phyloP scores from a whole-genome alignment of 2,329 filamentous ascomycete species.

The Oidium heveae region DNA sequence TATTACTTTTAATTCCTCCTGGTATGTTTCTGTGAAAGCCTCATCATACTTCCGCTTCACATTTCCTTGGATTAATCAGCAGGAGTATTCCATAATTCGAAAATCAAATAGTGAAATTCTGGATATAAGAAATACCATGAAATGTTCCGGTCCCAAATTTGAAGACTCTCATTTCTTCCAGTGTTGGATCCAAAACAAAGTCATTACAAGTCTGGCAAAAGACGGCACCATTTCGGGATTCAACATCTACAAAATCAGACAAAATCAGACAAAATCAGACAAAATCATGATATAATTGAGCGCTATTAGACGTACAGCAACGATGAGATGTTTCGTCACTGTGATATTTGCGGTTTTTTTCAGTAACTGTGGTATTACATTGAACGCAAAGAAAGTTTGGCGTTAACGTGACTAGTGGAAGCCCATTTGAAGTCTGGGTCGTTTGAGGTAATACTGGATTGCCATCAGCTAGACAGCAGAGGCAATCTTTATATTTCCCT shows the following conservation, averaged over 20 bases:
- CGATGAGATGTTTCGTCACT: slow-evolving; percentile 43
- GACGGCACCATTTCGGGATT: slow-evolving; percentile 47
- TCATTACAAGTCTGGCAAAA: slow-evolving; percentile 68
- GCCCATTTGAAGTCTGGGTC: slow-evolving; percentile 29
- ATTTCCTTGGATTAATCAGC: slow-evolving; percentile 15
- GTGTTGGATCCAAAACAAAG: slow-evolving; percentile 57
- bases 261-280: too few relatives aligned
- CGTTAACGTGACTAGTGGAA: slow-evolving; percentile 33
- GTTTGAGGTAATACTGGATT: slow-evolving; percentile 40
- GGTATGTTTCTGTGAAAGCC: slow-evolving; percentile 33
- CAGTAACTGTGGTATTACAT: slow-evolving; percentile 42
- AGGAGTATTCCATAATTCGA: neutral
- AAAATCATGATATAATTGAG: slow-evolving; percentile 1
- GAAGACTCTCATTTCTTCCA: slow-evolving; percentile 48
- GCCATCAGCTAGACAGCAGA: slow-evolving; percentile 45
- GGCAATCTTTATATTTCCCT: slow-evolving; percentile 35
- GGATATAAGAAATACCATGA: slow-evolving; percentile 22
- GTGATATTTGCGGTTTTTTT: slow-evolving; percentile 40
- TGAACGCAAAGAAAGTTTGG: slow-evolving; percentile 50
- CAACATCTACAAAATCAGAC: too few relatives aligned
- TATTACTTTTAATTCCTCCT: slow-evolving; percentile 55
- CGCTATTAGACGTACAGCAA: slow-evolving; percentile 31
- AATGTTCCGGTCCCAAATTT: slow-evolving; percentile 43
- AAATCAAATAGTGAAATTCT: slow-evolving; percentile 1
- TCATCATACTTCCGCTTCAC: slow-evolving; percentile 59